Evolutionary conservation across 2,329 filamentous ascomycete species (phyloP).

Genomic region (Curvularia eragrostidis): DNA sequence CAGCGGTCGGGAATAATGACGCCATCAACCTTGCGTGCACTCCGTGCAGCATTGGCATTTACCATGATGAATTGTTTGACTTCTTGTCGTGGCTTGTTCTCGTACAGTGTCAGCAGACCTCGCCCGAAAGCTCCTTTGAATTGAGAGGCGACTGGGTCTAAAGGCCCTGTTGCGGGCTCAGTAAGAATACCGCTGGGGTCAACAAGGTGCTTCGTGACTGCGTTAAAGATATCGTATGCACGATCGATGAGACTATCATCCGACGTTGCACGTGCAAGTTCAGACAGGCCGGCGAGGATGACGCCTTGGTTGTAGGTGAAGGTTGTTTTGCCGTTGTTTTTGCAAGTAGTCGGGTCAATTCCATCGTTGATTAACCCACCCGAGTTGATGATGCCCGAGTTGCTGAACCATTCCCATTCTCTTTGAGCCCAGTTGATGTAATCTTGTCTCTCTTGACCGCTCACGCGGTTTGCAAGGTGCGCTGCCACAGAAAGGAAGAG

Average conservation of each 20-base stretch:
- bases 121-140: slow-evolving; percentile 51
- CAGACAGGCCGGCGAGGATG: slow-evolving; percentile 62
- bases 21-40: slow-evolving; percentile 39
- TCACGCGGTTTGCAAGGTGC: slow-evolving; percentile 60
- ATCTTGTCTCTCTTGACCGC: slow-evolving; percentile 42
- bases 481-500: slow-evolving; percentile 63
- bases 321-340: slow-evolving; percentile 59
- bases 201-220: slow-evolving; percentile 34
- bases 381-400: slow-evolving; percentile 59
- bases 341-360: slow-evolving; percentile 55
- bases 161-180: slow-evolving; percentile 31
- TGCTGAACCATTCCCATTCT: slow-evolving; percentile 62
- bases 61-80: slow-evolving; percentile 40
- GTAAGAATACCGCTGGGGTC: slow-evolving; percentile 41
- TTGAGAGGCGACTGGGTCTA: slow-evolving; percentile 40
- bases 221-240: slow-evolving; percentile 39
- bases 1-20: slow-evolving; percentile 64
- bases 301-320: slow-evolving; percentile 68
- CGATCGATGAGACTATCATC: slow-evolving; percentile 33
- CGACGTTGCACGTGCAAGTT: slow-evolving; percentile 57
- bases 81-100: slow-evolving; percentile 29
- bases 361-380: slow-evolving; percentile 63
- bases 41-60: slow-evolving; percentile 45
- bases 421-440: slow-evolving; percentile 60
- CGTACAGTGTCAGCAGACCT: slow-evolving; percentile 40